These are phyloP conservation scores for Antrodiella citrinella DNA, from an alignment of 768 basidiomycete species.

Conservation along the genomic window DNA sequence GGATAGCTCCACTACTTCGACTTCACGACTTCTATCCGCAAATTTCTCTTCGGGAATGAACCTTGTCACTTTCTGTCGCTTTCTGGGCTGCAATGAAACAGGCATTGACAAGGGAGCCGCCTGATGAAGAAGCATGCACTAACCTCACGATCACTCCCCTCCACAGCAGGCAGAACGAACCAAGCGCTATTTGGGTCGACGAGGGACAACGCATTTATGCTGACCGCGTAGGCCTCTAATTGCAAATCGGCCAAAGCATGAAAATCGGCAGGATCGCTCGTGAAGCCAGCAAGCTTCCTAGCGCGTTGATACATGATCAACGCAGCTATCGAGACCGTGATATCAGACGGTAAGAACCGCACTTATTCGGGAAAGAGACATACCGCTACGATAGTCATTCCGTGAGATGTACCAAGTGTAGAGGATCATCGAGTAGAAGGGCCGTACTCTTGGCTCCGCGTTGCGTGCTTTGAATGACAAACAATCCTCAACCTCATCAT, in stretches of 20 bases:
- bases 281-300: conserved; percentile 54
- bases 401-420: conserved; percentile 88
- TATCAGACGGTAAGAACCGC: conserved; percentile 3
- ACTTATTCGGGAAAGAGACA: too few relatives aligned
- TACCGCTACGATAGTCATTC: conserved; percentile 89
- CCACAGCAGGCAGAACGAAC: conserved; percentile 60
- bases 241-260: conserved; percentile 58
- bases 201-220: conserved; percentile 83
- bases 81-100: conserved; percentile 40
- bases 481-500: conserved; percentile 80
- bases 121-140: conserved; percentile 10
- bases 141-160: conserved; percentile 39
- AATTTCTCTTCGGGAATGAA: conserved; percentile 75
- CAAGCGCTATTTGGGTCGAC: conserved; percentile 78
- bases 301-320: conserved; percentile 91
- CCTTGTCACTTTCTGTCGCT: conserved; percentile 63
- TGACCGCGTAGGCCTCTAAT: conserved; percentile 73
- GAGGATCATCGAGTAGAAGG: conserved; percentile 85
- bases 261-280: conserved; percentile 27
- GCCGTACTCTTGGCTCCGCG: conserved; percentile 77
- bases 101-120: conserved; percentile 10
- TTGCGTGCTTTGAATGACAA: conserved; percentile 92
- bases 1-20: conserved; percentile 70
- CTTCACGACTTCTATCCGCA: conserved; percentile 50
- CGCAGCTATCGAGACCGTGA: conserved; percentile 48